Evolutionary conservation across 495 filamentous ascomycete genomes (phyloP).

Genomic region (Neurospora cerealis): DNA sequence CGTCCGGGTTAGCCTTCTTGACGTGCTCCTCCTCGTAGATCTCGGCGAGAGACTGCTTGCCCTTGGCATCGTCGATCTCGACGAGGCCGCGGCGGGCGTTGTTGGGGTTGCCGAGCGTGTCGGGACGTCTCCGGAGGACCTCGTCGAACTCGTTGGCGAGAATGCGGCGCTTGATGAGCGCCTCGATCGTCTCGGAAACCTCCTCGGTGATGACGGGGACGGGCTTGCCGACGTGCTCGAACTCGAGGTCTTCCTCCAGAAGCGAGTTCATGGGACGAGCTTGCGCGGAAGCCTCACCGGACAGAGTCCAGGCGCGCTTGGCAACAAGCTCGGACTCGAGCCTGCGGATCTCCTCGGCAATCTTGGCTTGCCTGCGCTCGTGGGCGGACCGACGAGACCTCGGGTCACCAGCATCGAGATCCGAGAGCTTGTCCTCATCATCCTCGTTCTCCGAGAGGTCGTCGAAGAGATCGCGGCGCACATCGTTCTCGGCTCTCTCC

Average conservation of each 20-base stretch:
- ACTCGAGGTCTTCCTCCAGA: constrained; percentile 90
- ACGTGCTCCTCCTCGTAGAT: constrained; percentile 91
- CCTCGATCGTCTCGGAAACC: constrained; percentile 84
- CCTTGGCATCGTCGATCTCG: constrained; percentile 81
- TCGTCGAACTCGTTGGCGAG: constrained; percentile 89
- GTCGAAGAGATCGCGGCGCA: constrained; percentile 86
- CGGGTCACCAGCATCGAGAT: constrained; percentile 45
- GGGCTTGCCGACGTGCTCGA: constrained; percentile 91
- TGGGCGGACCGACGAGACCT: constrained; percentile 60
- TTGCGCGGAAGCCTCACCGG: constrained; percentile 76
- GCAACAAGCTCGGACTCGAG: constrained; percentile 84
- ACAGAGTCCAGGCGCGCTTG: constrained; percentile 83
- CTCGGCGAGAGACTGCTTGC: constrained; percentile 77
- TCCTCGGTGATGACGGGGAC: constrained; percentile 92
- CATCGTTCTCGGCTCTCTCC: constrained; percentile 79
- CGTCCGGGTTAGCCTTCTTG: constrained; percentile 62
- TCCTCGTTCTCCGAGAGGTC: constrained; percentile 55
- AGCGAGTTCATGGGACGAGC: constrained; percentile 85
- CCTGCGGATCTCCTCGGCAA: constrained; percentile 80
- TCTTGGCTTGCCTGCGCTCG: constrained; percentile 73
- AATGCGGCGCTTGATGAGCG: constrained; percentile 88
- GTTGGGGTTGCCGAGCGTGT: constrained; percentile 44
- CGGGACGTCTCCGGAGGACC: constrained; percentile 72
- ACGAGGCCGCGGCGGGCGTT: constrained; percentile 54
- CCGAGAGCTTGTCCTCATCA: constrained; percentile 44